Conservation (phyloP, 371 early-diverging fungal genomes). For the Mucor racemosus region DNA sequence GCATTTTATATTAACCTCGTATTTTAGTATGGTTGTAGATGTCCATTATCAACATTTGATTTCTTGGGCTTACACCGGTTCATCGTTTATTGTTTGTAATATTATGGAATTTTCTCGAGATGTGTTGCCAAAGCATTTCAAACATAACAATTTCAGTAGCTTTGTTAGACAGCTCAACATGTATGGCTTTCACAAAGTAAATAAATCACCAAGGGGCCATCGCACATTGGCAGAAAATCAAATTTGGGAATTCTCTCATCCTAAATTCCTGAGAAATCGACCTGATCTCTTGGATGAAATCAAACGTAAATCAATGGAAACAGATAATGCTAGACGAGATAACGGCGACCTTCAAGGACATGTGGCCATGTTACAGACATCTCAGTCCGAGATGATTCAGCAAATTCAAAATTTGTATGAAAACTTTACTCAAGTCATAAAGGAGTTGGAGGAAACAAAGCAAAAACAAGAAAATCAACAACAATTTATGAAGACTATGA, state of each 20-base stretch:
- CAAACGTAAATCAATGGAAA: constrained; percentile 85
- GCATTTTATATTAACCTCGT: constrained; percentile 13
- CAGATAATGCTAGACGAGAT: constrained; percentile 72
- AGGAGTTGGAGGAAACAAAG: constrained; percentile 72
- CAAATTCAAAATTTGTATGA: constrained; percentile 71
- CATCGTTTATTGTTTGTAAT: constrained; percentile 91
- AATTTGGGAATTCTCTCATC: constrained; percentile 93
- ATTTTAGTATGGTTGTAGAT: constrained; percentile 79
- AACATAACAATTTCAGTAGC: constrained; percentile 87
- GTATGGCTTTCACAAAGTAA: constrained; percentile 91
- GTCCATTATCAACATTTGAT: constrained; percentile 81
- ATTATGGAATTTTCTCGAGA: constrained; percentile 82
- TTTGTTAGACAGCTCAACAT: constrained; percentile 92
- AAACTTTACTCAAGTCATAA: constrained; percentile 64
- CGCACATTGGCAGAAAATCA: constrained; percentile 83
- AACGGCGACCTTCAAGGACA: constrained; percentile 74
- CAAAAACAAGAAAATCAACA: constrained; percentile 66
- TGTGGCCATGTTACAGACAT: constrained; percentile 73
- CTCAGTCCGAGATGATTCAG: constrained; percentile 77
- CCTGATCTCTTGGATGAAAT: constrained; percentile 85
- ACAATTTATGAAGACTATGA: constrained; percentile 62
- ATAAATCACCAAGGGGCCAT: constrained; percentile 84
- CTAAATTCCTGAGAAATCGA: constrained; percentile 79
- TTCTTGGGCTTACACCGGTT: constrained; percentile 82
- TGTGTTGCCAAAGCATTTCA: constrained; percentile 84